These are phyloP conservation scores for Laguncularia racemosa DNA, from an alignment of 345 rosid genomes.

Conservation along the genomic window DNA sequence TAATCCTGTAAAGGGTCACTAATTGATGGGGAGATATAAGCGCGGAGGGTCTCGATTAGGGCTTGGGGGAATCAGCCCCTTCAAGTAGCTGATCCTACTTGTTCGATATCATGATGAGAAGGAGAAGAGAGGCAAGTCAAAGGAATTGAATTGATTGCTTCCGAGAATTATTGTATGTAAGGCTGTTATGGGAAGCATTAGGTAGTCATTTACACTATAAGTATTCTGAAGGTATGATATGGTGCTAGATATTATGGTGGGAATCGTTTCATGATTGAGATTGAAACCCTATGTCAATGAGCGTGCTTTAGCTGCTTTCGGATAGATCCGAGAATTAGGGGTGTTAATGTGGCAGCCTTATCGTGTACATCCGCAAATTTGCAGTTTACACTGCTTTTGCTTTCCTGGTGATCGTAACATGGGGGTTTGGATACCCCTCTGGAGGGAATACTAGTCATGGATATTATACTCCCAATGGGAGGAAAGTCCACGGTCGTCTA, in stretches of 20 bases:
- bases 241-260: slow-evolving; percentile 71
- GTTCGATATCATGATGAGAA: slow-evolving; percentile 47
- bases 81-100: slow-evolving; percentile 45
- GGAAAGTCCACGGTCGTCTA: slow-evolving; percentile 70
- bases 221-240: slow-evolving; percentile 69
- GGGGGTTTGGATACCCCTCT: slow-evolving; percentile 77
- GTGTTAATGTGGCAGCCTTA: slow-evolving; percentile 83
- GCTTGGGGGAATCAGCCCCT: slow-evolving; percentile 56
- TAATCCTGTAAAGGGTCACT: slow-evolving; percentile 14
- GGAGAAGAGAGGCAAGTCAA: slow-evolving; percentile 54
- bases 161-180: slow-evolving; percentile 72
- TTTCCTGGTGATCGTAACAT: slow-evolving; percentile 65
- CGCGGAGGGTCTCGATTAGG: slow-evolving; percentile 22
- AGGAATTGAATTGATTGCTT: slow-evolving; percentile 73
- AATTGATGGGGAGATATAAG: slow-evolving; percentile 18
- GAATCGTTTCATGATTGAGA: slow-evolving; percentile 63
- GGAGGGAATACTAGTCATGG: slow-evolving; percentile 87
- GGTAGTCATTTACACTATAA: slow-evolving; percentile 73
- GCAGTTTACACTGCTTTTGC: slow-evolving; percentile 56
- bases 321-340: slow-evolving; percentile 53
- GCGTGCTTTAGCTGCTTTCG: slow-evolving; percentile 63
- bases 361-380: slow-evolving; percentile 75
- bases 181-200: slow-evolving; percentile 73
- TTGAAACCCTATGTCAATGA: slow-evolving; percentile 59
- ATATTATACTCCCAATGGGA: slow-evolving; percentile 62